Percentiles rank a stretch among this genome's conserved stretches.
These are phyloP conservation scores for Penicillium sp. DNA, from an alignment of 2,329 filamentous ascomycete genomes.

Conservation along the genomic window DNA sequence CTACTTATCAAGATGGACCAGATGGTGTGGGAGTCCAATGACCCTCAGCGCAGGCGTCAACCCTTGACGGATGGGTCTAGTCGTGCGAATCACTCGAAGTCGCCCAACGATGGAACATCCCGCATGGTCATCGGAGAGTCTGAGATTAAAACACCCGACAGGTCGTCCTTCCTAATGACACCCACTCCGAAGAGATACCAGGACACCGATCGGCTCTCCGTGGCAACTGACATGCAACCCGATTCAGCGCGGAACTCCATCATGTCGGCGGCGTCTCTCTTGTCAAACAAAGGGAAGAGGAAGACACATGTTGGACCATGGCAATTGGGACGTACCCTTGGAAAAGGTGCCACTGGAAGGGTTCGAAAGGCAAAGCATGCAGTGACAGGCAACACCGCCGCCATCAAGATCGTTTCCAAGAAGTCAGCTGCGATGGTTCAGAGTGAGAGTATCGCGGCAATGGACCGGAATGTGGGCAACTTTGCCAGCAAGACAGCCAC, in stretches of 20 bases:
- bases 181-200: constrained; percentile 31
- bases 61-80: constrained; percentile 24
- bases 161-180: constrained; percentile 29
- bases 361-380: constrained; percentile 83
- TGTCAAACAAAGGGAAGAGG: constrained; percentile 55
- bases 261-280: constrained; percentile 58
- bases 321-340: constrained; percentile 86
- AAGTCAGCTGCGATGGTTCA: constrained; percentile 76
- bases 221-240: constrained; percentile 49
- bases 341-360: constrained; percentile 84
- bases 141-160: constrained; percentile 25
- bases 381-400: constrained; percentile 75
- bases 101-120: constrained; percentile 18
- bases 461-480: constrained; percentile 69
- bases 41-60: constrained; percentile 21
- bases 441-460: constrained; percentile 79
- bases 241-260: constrained; percentile 54
- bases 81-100: constrained; percentile 19
- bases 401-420: constrained; percentile 94
- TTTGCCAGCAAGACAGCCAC: constrained; percentile 58
- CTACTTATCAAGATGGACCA: constrained; percentile 9
- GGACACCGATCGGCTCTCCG: constrained; percentile 57
- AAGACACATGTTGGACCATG: constrained; percentile 88
- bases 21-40: constrained; percentile 17
- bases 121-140: constrained; percentile 15